Conservation (phyloP, 1,139 yeast genomes). For the Hanseniaspora gamundiae region DNA sequence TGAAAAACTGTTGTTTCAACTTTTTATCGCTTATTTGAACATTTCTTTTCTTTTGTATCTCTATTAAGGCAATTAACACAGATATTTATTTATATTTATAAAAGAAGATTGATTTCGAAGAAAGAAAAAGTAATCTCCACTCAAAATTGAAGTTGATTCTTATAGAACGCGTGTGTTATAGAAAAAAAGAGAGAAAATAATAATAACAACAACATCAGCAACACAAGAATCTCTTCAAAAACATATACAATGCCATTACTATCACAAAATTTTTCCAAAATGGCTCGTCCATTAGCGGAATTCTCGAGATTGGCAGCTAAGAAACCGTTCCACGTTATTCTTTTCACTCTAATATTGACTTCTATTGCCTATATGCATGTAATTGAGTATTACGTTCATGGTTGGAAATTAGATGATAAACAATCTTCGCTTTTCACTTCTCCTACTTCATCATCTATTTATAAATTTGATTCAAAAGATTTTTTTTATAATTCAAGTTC, state of each 20-base stretch:
- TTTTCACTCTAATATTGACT: slow-evolving; percentile 61
- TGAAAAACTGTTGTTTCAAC: too few relatives aligned
- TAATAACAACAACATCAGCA: neutral
- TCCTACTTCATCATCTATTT: slow-evolving; percentile 1
- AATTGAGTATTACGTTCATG: slow-evolving; percentile 57
- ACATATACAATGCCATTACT: slow-evolving; percentile 17
- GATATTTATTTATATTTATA: too few relatives aligned
- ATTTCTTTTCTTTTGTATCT: too few relatives aligned
- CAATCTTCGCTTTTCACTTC: slow-evolving; percentile 12
- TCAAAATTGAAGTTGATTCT: too few relatives aligned
- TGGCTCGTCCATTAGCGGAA: slow-evolving; percentile 28
- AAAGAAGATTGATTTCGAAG: too few relatives aligned
- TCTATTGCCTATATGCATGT: slow-evolving; percentile 73
- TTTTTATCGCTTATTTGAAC: too few relatives aligned
- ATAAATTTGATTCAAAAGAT: slow-evolving; percentile 5
- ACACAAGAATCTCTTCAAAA: neutral
- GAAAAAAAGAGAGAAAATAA: neutral
- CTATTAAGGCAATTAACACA: too few relatives aligned
- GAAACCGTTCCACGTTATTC: slow-evolving; percentile 82
- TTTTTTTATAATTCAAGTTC: slow-evolving; percentile 5
- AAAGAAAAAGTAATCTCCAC: too few relatives aligned
- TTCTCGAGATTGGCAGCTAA: slow-evolving; percentile 62
- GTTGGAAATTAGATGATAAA: slow-evolving; percentile 19
- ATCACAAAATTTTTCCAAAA: slow-evolving; percentile 15
- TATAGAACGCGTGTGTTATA: too few relatives aligned